Evolutionary conservation across 768 basidiomycete species (phyloP), one percentile per base, ranked within the genome.

Genomic region (Nidularia sp.): DNA sequence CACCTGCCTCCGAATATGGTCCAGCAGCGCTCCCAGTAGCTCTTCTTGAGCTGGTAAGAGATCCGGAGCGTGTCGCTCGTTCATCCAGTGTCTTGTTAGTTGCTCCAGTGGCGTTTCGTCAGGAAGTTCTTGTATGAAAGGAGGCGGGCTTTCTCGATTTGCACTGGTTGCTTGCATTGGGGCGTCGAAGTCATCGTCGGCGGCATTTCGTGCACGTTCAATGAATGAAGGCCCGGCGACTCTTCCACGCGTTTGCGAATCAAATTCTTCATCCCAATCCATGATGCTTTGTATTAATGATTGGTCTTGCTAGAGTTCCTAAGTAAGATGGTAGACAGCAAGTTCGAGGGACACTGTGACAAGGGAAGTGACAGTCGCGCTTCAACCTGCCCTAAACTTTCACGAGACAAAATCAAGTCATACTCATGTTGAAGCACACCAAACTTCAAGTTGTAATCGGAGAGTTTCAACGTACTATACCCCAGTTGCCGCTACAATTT

Each of bases 1-100:
- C 69, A 93, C 93, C 86, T 89, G 94, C 66, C 85, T 79, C 62
- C 88, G 73, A 50, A 93, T 79, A 59, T 89, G 87, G 64, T 93
- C 88, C 55, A 93, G 70, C 46, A 93, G 60, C 22, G 73, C 68
- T 6, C 79, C 76, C 51, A 93, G 71, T 2, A 93, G 69, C 41
- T 78, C 78, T 55, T 88, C 88, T 53, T 88, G 88, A 2, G 81
- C 80, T 6, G 86, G 82, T 25, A 93, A 70, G 25, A 93, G 79
- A 60, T 93, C 90, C 1, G 90, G 91, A 5, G 88, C 81, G 58
- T 88, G 83, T 43, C 91, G 73, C 59, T 93, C 91, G 71, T 92
- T 88, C 75, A 86, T 83, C 91, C 91, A 93, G 58, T 88, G 86
- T 32, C 89, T 79, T 47, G 83, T 87, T 45, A 93, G 78, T 56